phyloP scores from a whole-genome alignment of 2,329 filamentous ascomycete genomes.

The Tolypocladium nubicola region DNA sequence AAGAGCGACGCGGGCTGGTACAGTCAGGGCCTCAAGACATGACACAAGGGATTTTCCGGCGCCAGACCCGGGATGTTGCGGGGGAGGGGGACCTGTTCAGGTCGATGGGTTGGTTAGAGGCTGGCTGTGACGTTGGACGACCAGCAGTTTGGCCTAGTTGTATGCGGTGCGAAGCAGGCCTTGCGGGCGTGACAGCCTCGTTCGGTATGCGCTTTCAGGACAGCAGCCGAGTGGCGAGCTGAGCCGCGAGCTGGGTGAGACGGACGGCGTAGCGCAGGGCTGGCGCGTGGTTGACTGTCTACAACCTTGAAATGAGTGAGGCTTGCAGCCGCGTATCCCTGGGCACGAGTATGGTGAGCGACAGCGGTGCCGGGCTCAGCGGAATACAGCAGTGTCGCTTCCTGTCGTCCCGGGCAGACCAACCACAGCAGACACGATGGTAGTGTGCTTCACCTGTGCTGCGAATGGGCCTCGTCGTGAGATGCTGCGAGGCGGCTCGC shows the following conservation, averaged over 20 bases:
- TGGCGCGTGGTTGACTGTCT: not conserved
- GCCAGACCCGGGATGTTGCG: conserved; percentile 3
- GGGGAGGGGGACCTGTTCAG: not conserved
- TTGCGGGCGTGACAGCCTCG: not conserved
- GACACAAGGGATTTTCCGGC: conserved; percentile 2
- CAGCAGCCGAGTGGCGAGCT: not conserved
- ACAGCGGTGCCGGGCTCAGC: not conserved
- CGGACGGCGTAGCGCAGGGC: not conserved
- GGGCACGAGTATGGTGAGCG: not conserved
- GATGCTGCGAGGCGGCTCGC: not conserved
- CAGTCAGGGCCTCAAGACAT: conserved; percentile 4
- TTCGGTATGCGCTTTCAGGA: not conserved
- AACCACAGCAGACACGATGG: not conserved
- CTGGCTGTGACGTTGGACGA: not conserved
- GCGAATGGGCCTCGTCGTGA: not conserved
- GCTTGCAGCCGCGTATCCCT: not conserved
- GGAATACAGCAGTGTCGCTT: not conserved
- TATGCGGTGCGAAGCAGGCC: not conserved
- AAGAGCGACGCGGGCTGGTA: conserved; percentile 12
- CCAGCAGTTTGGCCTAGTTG: not conserved
- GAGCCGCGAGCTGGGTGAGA: not conserved
- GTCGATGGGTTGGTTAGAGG: not conserved
- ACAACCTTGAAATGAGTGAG: not conserved
- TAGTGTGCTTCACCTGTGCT: not conserved
- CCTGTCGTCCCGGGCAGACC: not conserved